phyloP scores from a whole-genome alignment of 2,329 filamentous ascomycete species.

The Xylaria sp. region DNA sequence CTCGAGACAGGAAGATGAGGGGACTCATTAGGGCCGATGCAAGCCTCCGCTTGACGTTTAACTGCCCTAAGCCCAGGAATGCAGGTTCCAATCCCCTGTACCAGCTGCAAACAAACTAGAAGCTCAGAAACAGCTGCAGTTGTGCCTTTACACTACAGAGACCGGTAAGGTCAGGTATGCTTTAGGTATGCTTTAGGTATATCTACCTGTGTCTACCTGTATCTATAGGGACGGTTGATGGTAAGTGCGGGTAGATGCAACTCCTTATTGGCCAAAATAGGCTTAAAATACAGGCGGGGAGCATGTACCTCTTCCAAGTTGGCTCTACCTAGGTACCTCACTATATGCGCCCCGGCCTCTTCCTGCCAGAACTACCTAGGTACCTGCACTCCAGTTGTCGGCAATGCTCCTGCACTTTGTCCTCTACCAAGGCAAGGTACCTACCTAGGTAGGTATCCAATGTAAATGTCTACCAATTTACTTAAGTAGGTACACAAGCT shows the following conservation, averaged over 20 bases:
- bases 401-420: not conserved
- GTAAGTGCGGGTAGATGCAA: conserved; percentile 17
- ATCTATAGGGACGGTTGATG: not conserved
- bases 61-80: conserved; percentile 3
- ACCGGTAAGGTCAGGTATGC: not conserved
- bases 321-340: not conserved
- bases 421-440: too few relatives aligned
- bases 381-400: not conserved
- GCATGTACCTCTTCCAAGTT: not conserved
- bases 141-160: not conserved
- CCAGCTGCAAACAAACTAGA: not conserved
- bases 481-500: too few relatives aligned
- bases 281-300: not conserved
- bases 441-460: too few relatives aligned
- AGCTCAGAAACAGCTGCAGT: not conserved
- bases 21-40: conserved; percentile 37
- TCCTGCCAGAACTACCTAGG: not conserved
- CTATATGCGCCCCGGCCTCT: not conserved
- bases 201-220: not conserved
- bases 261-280: conserved; percentile 25
- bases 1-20: conserved; percentile 37
- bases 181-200: not conserved
- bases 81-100: not conserved
- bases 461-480: too few relatives aligned
- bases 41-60: conserved; percentile 7